Percentiles rank a stretch among this genome's conserved stretches.
phyloP scores from a whole-genome alignment of 2,329 filamentous ascomycete genomes.

The Pyricularia pennisetigena region DNA sequence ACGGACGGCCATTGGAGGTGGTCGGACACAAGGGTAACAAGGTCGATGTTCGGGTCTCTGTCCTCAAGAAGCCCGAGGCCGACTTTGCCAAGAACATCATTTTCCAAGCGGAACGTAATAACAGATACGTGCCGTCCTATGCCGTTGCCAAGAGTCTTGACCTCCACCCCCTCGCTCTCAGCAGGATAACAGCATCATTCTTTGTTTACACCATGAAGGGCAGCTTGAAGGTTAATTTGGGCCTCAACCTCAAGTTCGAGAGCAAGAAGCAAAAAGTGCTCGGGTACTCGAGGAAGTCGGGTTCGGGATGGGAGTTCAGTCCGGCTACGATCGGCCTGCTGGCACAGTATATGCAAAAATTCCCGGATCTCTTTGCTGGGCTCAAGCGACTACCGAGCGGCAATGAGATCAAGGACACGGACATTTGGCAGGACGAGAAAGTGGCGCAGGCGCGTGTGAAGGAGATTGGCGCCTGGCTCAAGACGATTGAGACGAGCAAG shows the following conservation, averaged over 20 bases:
- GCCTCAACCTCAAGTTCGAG: constrained; percentile 95
- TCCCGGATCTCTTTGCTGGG: constrained; percentile 89
- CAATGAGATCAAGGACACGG: constrained; percentile 73
- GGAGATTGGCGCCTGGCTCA: constrained; percentile 90
- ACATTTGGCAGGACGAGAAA: constrained; percentile 65
- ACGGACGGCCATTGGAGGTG: constrained; percentile 82
- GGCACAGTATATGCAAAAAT: constrained; percentile 81
- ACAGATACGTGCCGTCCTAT: constrained; percentile 77
- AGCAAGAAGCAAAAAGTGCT: constrained; percentile 91
- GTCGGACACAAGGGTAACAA: constrained; percentile 64
- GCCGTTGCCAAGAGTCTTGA: constrained; percentile 74
- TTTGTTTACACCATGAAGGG: constrained; percentile 70
- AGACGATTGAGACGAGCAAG: constrained; percentile 79
- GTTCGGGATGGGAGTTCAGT: constrained; percentile 93
- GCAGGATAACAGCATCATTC: constrained; percentile 94
- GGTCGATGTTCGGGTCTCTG: constrained; percentile 69
- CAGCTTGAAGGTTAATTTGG: constrained; percentile 69
- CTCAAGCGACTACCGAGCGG: constrained; percentile 79
- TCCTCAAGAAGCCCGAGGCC: constrained; percentile 60
- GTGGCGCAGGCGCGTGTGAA: constrained; percentile 74
- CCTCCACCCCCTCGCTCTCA: constrained; percentile 78
- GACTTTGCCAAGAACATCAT: constrained; percentile 77
- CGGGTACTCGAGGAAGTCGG: constrained; percentile 81
- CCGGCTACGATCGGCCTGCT: constrained; percentile 72
- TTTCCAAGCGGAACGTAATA: constrained; percentile 54